Evolutionary conservation across 1,139 yeast genomes (phyloP).

Genomic region (Geotrichum aggregatum): DNA sequence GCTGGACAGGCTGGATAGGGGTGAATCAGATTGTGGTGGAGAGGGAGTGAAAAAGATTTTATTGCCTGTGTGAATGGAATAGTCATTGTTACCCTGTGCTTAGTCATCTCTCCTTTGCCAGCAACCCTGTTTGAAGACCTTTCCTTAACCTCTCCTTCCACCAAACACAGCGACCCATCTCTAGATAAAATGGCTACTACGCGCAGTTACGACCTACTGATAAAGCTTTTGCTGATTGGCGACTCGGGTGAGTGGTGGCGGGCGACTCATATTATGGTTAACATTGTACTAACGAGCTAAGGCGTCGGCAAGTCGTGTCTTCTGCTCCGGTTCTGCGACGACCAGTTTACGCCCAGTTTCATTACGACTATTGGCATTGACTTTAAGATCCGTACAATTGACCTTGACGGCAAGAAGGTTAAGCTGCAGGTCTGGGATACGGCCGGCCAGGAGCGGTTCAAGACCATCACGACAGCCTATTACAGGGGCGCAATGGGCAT

Average conservation of each 20-base stretch:
- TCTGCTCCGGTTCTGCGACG: constrained; percentile 89
- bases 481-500: constrained; percentile 99
- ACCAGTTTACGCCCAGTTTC: constrained; percentile 92
- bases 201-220: constrained; percentile 87
- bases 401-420: constrained; percentile 85
- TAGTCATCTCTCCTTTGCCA: no score
- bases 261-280: neutral
- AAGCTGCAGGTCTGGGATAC: constrained; percentile 98
- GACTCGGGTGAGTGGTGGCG: constrained; percentile 60
- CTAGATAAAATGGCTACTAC: constrained; percentile 40
- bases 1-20: neutral
- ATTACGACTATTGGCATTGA: constrained; percentile 98
- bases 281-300: constrained; percentile 14
- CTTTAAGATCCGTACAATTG: constrained; percentile 94
- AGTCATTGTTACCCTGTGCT: constrained; percentile 4
- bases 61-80: neutral
- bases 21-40: neutral
- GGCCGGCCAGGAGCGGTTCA: constrained; percentile 97
- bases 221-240: constrained; percentile 90
- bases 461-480: constrained; percentile 96
- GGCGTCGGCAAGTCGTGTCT: constrained; percentile 95
- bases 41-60: neutral
- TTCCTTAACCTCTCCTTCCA: neutral
- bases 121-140: no score
- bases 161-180: neutral